These are phyloP conservation scores for Hippophae tibetana DNA, from an alignment of 306 rosid genomes.

Conservation along the genomic window DNA sequence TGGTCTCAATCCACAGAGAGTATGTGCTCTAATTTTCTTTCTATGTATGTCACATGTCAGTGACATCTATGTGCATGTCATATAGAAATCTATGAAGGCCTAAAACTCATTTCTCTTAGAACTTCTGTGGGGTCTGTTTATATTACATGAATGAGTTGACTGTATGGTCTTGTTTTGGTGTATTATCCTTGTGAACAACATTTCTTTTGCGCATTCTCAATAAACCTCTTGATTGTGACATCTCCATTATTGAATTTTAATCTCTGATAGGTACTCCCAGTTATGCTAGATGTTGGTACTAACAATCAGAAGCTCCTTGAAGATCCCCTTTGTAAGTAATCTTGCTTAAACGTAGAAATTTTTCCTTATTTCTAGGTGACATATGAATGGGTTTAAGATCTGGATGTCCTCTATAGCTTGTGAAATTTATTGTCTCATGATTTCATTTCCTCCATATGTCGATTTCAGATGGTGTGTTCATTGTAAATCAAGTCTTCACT, in stretches of 20 bases:
- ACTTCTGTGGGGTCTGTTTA: not conserved
- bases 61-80: not conserved
- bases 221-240: conserved; percentile 7
- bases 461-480: not conserved
- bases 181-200: conserved; percentile 4
- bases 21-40: conserved; percentile 30
- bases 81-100: not conserved
- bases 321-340: conserved; percentile 78
- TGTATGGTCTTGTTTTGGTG: conserved; percentile 3
- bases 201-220: conserved; percentile 8
- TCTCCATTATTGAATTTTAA: conserved; percentile 18
- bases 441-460: not conserved
- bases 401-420: not conserved
- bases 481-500: not conserved
- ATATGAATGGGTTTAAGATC: not conserved
- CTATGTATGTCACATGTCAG: not conserved
- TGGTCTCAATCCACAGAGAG: conserved; percentile 90
- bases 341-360: not conserved
- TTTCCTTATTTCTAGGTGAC: conserved; percentile 2
- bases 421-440: not conserved
- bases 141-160: not conserved
- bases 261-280: conserved; percentile 76
- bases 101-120: not conserved
- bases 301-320: conserved; percentile 86
- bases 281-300: conserved; percentile 96